Evolutionary conservation across 1,284 basidiomycete genomes (phyloP).

Genomic region (Caloboletus inedulis): DNA sequence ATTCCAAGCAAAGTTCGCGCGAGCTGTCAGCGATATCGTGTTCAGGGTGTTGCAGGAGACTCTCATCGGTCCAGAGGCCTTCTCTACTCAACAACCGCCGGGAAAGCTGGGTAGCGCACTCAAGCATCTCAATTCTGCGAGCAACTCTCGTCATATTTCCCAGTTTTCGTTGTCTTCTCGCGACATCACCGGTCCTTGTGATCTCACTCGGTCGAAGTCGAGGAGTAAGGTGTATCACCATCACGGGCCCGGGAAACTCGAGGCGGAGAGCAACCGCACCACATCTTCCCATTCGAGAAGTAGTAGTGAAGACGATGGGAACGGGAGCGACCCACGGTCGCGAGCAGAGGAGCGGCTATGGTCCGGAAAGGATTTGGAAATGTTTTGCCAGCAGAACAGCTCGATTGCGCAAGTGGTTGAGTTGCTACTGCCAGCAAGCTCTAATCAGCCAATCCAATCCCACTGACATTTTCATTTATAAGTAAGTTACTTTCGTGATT

Average conservation of each 20-base stretch:
- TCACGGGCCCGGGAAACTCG: conserved; percentile 56
- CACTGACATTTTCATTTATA: conserved; percentile 17
- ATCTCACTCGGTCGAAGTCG: conserved; percentile 64
- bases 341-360: conserved; percentile 50
- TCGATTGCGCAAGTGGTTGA: conserved; percentile 59
- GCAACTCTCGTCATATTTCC: conserved; percentile 24
- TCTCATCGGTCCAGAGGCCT: conserved; percentile 50
- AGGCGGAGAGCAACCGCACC: conserved; percentile 46
- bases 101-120: conserved; percentile 24
- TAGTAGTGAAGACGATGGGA: conserved; percentile 38
- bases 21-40: conserved; percentile 67
- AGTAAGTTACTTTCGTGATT: conserved; percentile 20
- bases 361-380: conserved; percentile 64
- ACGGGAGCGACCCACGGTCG: conserved; percentile 26
- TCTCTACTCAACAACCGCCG: conserved; percentile 23
- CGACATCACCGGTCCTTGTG: conserved; percentile 23
- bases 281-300: conserved; percentile 30
- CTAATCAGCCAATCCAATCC: conserved; percentile 31
- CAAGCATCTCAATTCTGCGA: conserved; percentile 26
- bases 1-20: conserved; percentile 47
- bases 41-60: conserved; percentile 84
- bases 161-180: conserved; percentile 24
- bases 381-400: conserved; percentile 71
- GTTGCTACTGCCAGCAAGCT: conserved; percentile 45
- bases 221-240: conserved; percentile 64